These are phyloP conservation scores for Candida suzukii DNA, from an alignment of 805 yeast genomes.

Conservation along the genomic window DNA sequence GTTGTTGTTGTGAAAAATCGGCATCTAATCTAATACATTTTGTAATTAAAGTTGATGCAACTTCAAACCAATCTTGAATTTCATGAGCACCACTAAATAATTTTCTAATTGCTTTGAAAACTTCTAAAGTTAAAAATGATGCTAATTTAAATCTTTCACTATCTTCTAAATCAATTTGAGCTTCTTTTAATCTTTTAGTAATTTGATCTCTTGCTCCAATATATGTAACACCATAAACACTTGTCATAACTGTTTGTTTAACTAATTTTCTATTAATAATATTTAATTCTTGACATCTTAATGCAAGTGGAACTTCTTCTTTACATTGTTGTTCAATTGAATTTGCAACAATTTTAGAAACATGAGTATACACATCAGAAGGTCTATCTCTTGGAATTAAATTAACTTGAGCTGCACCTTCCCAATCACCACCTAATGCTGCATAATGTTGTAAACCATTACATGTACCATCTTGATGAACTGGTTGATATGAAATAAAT, in stretches of 20 bases:
- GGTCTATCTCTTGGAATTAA: conserved; percentile 65
- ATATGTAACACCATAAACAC: conserved; percentile 94
- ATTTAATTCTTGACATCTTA: conserved; percentile 46
- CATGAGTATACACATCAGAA: conserved; percentile 69
- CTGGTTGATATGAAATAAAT: conserved; percentile 64
- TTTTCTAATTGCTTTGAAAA: conserved; percentile 77
- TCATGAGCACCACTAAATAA: conserved; percentile 87
- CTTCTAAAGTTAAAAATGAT: conserved; percentile 66
- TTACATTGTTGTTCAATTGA: conserved; percentile 48
- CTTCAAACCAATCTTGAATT: conserved; percentile 95
- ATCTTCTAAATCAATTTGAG: conserved; percentile 31
- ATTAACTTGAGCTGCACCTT: conserved; percentile 78
- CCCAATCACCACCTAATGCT: conserved; percentile 78
- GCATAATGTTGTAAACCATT: conserved; percentile 85
- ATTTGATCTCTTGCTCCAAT: conserved; percentile 91
- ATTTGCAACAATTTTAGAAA: conserved; percentile 54
- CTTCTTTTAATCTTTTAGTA: conserved; percentile 52
- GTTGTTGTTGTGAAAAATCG: too few relatives aligned
- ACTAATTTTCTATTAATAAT: conserved; percentile 80
- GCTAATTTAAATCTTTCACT: conserved; percentile 37
- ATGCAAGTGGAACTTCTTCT: conserved; percentile 47
- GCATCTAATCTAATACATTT: conserved; percentile 68
- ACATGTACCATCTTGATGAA: conserved; percentile 85
- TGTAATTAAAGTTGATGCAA: conserved; percentile 73
- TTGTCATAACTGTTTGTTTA: conserved; percentile 97